Evolutionary conservation across 2,329 filamentous ascomycete species (phyloP).

Genomic region (Aspergillus sp.): DNA sequence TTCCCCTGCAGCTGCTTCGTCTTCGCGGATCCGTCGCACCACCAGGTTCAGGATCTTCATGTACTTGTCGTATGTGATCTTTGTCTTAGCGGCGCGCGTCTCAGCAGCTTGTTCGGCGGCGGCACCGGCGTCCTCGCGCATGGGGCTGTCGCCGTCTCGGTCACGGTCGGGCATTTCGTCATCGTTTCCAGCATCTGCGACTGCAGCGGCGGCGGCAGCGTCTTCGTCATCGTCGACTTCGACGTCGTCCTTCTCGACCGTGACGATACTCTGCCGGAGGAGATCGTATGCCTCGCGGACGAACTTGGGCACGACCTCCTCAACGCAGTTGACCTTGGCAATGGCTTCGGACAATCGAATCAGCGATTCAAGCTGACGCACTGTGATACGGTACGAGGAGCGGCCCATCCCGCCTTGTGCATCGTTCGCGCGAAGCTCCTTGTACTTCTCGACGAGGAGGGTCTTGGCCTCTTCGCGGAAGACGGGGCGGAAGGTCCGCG

Average conservation of each 20-base stretch:
- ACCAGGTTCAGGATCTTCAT: constrained; percentile 85
- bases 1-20: constrained; percentile 72
- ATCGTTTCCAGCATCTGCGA: constrained; percentile 44
- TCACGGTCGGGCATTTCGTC: constrained; percentile 52
- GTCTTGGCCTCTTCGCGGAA: constrained; percentile 86
- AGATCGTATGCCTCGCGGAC: constrained; percentile 91
- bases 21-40: constrained; percentile 78
- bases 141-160: constrained; percentile 52
- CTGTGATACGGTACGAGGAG: constrained; percentile 96
- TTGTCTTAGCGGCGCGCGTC: constrained; percentile 59
- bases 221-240: constrained; percentile 81
- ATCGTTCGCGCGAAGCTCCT: constrained; percentile 89
- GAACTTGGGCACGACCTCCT: constrained; percentile 80
- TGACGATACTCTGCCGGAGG: constrained; percentile 91
- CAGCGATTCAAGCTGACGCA: constrained; percentile 91
- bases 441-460: constrained; percentile 87
- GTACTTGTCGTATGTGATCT: constrained; percentile 95
- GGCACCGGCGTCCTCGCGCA: constrained; percentile 50
- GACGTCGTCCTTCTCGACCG: constrained; percentile 95
- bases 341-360: constrained; percentile 97
- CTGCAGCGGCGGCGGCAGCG: constrained; percentile 31
- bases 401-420: constrained; percentile 89
- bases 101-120: background rate
- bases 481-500: constrained; percentile 87
- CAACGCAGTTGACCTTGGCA: constrained; percentile 94